Percentiles rank a stretch among this genome's conserved stretches.
phyloP scores from a whole-genome alignment of 129 eudicot species.

The Flaveria ramosissima region DNA sequence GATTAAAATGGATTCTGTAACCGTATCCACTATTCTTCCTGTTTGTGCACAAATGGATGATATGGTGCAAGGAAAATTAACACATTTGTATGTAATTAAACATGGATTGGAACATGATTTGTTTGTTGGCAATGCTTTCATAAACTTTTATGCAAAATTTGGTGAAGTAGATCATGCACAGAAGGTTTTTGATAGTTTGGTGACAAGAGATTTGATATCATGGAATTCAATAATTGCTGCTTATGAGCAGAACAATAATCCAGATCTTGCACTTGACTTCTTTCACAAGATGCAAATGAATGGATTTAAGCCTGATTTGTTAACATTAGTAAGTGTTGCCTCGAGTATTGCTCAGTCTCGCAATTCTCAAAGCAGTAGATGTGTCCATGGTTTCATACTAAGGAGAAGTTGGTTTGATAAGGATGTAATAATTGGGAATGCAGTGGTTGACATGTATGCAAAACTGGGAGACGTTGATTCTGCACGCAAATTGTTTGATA shows the following conservation, averaged over 20 bases:
- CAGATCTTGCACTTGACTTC: constrained; percentile 45
- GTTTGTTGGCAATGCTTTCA: constrained; percentile 76
- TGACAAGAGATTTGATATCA: constrained; percentile 66
- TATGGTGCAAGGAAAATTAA: constrained; percentile 42
- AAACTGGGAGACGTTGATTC: constrained; percentile 63
- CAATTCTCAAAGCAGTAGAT: constrained; percentile 43
- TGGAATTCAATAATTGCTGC: constrained; percentile 93
- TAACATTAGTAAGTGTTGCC: constrained; percentile 79
- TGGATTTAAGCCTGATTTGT: constrained; percentile 53
- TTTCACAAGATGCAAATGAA: constrained; percentile 50
- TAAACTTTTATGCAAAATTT: constrained; percentile 81
- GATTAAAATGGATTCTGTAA: constrained; percentile 61
- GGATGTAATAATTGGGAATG: constrained; percentile 60
- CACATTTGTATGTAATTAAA: constrained; percentile 70
- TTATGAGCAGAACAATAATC: constrained; percentile 70
- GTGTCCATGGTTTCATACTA: constrained; percentile 58
- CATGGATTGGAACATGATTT: constrained; percentile 67
- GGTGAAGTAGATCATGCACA: constrained; percentile 55
- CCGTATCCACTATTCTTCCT: constrained; percentile 70
- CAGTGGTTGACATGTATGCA: constrained; percentile 87
- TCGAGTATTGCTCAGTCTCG: constrained; percentile 68
- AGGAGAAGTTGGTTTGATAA: constrained; percentile 67
- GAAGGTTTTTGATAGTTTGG: constrained; percentile 59
- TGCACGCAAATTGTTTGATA: constrained; percentile 53
- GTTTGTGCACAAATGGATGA: constrained; percentile 68